A percentile compares a stretch with the other conserved stretches of the same genome.
Conservation (phyloP, 2,329 filamentous ascomycete genomes). For the Onygenales sp. region DNA sequence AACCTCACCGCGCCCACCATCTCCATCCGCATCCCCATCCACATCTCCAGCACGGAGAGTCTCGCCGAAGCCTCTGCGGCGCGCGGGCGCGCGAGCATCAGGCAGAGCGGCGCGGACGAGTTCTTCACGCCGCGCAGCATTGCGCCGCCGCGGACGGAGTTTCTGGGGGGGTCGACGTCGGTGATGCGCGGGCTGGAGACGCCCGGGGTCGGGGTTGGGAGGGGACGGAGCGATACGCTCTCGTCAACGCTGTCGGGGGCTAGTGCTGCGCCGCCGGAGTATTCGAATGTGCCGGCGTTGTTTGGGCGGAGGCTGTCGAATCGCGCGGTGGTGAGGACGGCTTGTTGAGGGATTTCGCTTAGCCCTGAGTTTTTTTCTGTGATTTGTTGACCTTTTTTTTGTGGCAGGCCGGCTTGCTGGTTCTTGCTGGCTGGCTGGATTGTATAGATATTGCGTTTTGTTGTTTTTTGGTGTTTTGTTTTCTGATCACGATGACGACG, state of each 20-base stretch:
- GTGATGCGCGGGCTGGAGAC: neutral
- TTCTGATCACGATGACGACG: no score
- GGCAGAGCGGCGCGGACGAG: conserved; percentile 2
- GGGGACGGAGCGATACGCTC: neutral
- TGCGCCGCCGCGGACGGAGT: conserved; percentile 5
- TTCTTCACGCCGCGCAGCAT: conserved; percentile 11
- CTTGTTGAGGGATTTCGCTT: neutral
- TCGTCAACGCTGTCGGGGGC: neutral
- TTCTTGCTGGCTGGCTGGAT: no score
- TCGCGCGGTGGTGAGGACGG: neutral
- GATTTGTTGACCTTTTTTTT: neutral
- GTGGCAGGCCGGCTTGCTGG: no score
- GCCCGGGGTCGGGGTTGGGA: neutral
- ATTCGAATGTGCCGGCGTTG: neutral
- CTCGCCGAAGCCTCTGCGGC: conserved; percentile 5
- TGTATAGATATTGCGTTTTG: no score
- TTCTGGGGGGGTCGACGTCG: neutral
- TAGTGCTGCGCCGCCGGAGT: conserved; percentile 4
- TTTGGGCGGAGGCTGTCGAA: neutral
- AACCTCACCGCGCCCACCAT: conserved; percentile 31
- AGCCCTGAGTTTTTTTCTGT: neutral
- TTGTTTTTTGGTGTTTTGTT: no score
- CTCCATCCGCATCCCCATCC: conserved; percentile 34
- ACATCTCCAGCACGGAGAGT: conserved; percentile 21
- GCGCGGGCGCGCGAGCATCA: neutral